Evolutionary conservation across 75 land plant species (phyloP), one percentile per base, ranked within the genome.

Genomic region (Selaginella moellendorffii): DNA sequence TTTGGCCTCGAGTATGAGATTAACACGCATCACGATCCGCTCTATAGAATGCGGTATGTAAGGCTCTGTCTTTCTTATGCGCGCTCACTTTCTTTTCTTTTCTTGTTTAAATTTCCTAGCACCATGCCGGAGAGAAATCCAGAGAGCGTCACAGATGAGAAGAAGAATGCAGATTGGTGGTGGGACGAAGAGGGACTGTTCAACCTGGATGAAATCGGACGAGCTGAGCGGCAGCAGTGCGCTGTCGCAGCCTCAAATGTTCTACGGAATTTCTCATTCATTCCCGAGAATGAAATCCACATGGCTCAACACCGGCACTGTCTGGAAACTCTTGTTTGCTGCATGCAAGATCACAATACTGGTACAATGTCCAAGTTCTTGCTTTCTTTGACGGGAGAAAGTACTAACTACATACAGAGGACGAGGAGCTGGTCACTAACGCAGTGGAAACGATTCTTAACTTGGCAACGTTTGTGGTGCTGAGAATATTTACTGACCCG

Each of bases 161-260:
- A 74, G 23, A 63, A 63, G 29, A 62, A 75, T 29, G 73, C 75
- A 31, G 83, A 76, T 0, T 87, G 89, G 86, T 95, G 99, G 87
- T 80, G 64, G 77, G 85, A 89, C 30, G 99, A 95, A 71, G 96
- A 89, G 67, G 90, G 96, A n/a, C 73, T 95, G 12, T 95, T 95
- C 65, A 89, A 95, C 73, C 69, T 89, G 24, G 99, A 95, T 74
- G 99, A 95, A 24, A 84, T 86, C 65, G 98, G 91, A 1, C 78
- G 96, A 8, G 70, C 79, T 42, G 96, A 89, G 56, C 83, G 80
- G 52, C 96, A 95, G 53, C 85, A 75, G 25, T 83, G 87, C 79
- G 99, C 96, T 61, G 82, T 95, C 65, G 87, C 91, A 58, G 99
- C 90, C 42, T 95, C 99, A 58, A 95, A 95, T 79, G 82, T 95